A percentile compares a stretch with the other conserved stretches of the same genome.
Evolutionary conservation across 768 basidiomycete species (phyloP).

Genomic region (Suillus placidus): DNA sequence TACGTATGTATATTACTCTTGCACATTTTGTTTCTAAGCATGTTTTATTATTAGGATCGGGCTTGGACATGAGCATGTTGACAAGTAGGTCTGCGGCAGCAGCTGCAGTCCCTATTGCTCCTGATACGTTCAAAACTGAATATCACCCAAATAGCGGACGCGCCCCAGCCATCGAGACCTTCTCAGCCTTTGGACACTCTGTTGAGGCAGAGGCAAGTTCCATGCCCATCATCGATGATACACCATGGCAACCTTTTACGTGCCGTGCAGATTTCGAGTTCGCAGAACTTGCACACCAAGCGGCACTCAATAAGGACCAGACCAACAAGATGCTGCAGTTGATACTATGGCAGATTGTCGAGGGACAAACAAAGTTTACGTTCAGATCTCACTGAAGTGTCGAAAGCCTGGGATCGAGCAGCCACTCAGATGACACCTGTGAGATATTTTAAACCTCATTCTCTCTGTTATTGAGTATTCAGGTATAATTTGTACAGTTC

Average conservation of each 20-base stretch:
- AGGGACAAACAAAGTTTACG: conserved; percentile 11
- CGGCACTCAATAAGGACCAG: conserved; percentile 11
- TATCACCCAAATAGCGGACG: conserved; percentile 9
- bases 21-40: not conserved
- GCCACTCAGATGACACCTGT: conserved; percentile 6
- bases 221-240: not conserved
- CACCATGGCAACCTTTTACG: conserved; percentile 13
- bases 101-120: not conserved
- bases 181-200: conserved; percentile 6
- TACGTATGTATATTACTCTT: not conserved
- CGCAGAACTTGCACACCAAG: conserved; percentile 11
- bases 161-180: not conserved
- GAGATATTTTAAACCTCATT: not conserved
- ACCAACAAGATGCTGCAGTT: conserved; percentile 2
- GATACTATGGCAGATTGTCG: not conserved
- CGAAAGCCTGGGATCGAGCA: not conserved
- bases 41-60: not conserved
- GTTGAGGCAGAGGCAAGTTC: not conserved
- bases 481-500: conserved; percentile 2
- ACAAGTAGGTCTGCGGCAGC: not conserved
- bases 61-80: not conserved
- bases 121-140: conserved; percentile 10
- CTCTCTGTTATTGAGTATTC: not conserved
- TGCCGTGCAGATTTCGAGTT: conserved; percentile 15
- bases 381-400: conserved; percentile 12